A percentile compares a stretch with the other conserved stretches of the same genome.
Evolutionary conservation across 805 yeast species (phyloP).

Genomic region (Ogataea dorogensis): DNA sequence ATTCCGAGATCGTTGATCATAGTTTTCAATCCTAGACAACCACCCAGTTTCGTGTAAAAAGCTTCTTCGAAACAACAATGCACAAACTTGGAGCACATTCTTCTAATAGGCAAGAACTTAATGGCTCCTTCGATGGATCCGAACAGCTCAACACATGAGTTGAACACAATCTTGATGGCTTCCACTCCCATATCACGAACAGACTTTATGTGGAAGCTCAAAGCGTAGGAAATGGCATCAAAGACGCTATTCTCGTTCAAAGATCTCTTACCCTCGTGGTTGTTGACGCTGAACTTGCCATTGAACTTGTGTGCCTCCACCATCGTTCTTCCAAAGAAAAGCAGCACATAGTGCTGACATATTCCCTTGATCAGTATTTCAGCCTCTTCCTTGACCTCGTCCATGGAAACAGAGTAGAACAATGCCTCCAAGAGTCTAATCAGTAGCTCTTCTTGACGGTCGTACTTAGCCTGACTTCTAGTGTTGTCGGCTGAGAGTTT

Average conservation of each 20-base stretch:
- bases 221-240: constrained; percentile 73
- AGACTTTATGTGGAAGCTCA: constrained; percentile 69
- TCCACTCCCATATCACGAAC: constrained; percentile 71
- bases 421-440: constrained; percentile 64
- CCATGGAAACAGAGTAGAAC: constrained; percentile 73
- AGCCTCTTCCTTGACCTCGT: constrained; percentile 71
- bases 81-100: constrained; percentile 75
- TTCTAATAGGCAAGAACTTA: constrained; percentile 71
- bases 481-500: constrained; percentile 40
- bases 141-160: constrained; percentile 62
- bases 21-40: constrained; percentile 77
- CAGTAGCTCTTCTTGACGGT: constrained; percentile 64
- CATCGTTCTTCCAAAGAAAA: constrained; percentile 73
- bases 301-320: constrained; percentile 64
- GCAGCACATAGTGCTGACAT: constrained; percentile 74
- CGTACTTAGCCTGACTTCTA: constrained; percentile 48
- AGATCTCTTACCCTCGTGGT: constrained; percentile 72
- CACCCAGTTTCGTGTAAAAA: constrained; percentile 84
- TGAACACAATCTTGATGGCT: constrained; percentile 60
- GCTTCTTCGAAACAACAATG: constrained; percentile 91
- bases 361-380: constrained; percentile 56
- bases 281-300: constrained; percentile 69
- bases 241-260: constrained; percentile 69
- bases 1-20: constrained; percentile 66
- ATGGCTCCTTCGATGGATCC: constrained; percentile 65